A percentile compares a stretch with the other conserved stretches of the same genome.
Conservation (phyloP, 1,284 basidiomycete genomes). For the Trametes sp. region DNA sequence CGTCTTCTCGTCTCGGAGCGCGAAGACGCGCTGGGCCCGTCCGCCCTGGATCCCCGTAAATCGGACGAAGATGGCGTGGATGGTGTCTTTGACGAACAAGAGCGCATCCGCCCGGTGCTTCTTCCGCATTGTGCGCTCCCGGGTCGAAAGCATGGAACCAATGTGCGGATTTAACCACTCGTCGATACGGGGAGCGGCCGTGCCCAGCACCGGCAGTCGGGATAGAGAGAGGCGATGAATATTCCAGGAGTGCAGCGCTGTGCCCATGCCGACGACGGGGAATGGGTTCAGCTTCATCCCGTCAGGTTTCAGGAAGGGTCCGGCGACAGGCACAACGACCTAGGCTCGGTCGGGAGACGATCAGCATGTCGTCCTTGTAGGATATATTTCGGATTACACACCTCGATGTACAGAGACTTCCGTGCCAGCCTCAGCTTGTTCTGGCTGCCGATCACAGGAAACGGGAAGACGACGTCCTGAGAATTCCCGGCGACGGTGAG, state of each 20-base stretch:
- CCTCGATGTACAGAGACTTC: slow-evolving; percentile 61
- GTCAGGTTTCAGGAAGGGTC: slow-evolving; percentile 36
- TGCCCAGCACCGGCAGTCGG: slow-evolving; percentile 43
- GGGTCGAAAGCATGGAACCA: slow-evolving; percentile 42
- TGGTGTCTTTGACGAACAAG: slow-evolving; percentile 42
- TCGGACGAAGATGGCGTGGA: slow-evolving; percentile 43
- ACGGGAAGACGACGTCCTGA: slow-evolving; percentile 44
- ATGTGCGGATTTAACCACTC: slow-evolving; percentile 45
- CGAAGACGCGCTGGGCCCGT: slow-evolving; percentile 37
- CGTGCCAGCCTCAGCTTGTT: slow-evolving; percentile 54
- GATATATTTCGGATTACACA: slow-evolving; percentile 37
- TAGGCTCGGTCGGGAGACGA: slow-evolving; percentile 48
- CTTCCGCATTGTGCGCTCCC: slow-evolving; percentile 35
- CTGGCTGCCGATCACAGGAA: slow-evolving; percentile 42
- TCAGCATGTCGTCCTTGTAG: slow-evolving; percentile 40
- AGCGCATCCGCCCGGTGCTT: slow-evolving; percentile 35
- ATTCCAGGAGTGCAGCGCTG: slow-evolving; percentile 43
- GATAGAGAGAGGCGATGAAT: slow-evolving; percentile 53
- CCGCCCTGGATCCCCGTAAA: slow-evolving; percentile 35
- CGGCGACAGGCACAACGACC: slow-evolving; percentile 39
- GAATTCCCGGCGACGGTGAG: slow-evolving; percentile 35
- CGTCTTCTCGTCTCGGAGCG: slow-evolving; percentile 38
- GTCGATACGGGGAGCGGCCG: slow-evolving; percentile 16
- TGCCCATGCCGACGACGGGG: slow-evolving; percentile 36
- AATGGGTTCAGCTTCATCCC: slow-evolving; percentile 43